Conservation (phyloP, 257 asterid genomes). For the Leptodermis oblonga region DNA sequence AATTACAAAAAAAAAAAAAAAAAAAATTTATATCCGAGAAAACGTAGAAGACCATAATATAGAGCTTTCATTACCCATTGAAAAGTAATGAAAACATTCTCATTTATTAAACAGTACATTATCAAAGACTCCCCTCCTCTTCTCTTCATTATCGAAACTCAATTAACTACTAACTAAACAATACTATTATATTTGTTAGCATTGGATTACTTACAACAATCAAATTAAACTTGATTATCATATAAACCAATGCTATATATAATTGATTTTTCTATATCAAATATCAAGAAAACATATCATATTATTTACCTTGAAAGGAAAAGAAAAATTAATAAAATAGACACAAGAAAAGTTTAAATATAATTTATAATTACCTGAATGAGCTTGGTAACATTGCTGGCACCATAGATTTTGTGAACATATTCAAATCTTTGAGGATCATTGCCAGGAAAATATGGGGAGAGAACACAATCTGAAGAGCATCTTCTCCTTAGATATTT, state of each 20-base stretch:
- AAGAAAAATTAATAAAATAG: not conserved
- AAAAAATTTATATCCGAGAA: too few relatives aligned
- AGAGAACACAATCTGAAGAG: slow-evolving; percentile 57
- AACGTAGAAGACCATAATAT: too few relatives aligned
- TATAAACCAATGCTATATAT: not conserved
- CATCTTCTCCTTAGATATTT: slow-evolving; percentile 60
- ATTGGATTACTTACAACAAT: not conserved
- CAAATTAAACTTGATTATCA: not conserved
- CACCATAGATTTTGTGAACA: slow-evolving; percentile 66
- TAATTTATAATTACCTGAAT: slow-evolving; percentile 41
- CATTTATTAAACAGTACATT: too few relatives aligned
- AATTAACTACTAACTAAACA: too few relatives aligned
- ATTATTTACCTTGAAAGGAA: not conserved
- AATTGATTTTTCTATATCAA: too few relatives aligned
- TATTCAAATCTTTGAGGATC: slow-evolving; percentile 53
- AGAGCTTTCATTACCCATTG: too few relatives aligned
- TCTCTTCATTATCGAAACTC: too few relatives aligned
- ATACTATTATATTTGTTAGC: not conserved
- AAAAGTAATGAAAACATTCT: too few relatives aligned
- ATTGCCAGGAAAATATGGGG: slow-evolving; percentile 66
- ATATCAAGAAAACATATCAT: not conserved
- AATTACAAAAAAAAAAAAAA: too few relatives aligned
- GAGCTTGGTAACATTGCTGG: slow-evolving; percentile 56
- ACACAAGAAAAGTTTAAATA: not conserved
- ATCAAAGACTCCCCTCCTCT: too few relatives aligned